Conservation (phyloP, 2,329 filamentous ascomycete species). For the Xylaria sp. region DNA sequence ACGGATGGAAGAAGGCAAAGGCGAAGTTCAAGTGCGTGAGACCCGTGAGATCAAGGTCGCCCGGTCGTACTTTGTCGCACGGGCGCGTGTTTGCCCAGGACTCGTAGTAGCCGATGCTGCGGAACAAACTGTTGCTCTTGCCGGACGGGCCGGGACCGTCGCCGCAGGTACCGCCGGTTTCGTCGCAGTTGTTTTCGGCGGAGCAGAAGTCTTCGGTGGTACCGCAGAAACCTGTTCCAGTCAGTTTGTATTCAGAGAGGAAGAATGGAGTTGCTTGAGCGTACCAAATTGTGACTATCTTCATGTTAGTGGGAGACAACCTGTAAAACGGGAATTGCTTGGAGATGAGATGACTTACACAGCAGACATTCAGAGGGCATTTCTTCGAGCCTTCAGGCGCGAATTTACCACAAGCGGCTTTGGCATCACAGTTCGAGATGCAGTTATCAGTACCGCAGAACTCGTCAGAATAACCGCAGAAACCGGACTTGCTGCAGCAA, state of each 20-base stretch:
- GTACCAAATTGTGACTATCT: conserved; percentile 19
- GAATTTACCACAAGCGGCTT: conserved; percentile 19
- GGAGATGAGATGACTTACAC: conserved; percentile 8
- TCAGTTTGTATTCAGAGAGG: too few species aligned
- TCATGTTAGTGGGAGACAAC: too few species aligned
- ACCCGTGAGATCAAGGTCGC: conserved; percentile 19
- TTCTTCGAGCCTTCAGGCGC: conserved; percentile 14
- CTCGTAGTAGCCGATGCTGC: conserved; percentile 35
- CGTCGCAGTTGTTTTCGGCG: too few species aligned
- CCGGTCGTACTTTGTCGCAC: conserved; percentile 18
- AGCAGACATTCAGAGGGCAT: conserved; percentile 33
- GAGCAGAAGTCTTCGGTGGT: too few species aligned
- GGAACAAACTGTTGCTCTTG: not conserved
- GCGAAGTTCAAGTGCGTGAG: conserved; percentile 33
- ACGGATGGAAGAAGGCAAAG: conserved; percentile 39
- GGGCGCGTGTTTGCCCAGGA: conserved; percentile 23
- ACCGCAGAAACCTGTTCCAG: too few species aligned
- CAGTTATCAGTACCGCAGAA: not conserved
- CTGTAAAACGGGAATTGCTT: too few species aligned
- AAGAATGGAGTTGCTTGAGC: too few species aligned
- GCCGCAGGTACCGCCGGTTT: not conserved
- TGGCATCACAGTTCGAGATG: conserved; percentile 3
- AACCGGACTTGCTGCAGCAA: not conserved
- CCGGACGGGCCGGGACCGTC: not conserved
- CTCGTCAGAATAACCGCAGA: not conserved